Conservation (phyloP, 805 yeast genomes). For the Scheffersomyces coipomensis region DNA sequence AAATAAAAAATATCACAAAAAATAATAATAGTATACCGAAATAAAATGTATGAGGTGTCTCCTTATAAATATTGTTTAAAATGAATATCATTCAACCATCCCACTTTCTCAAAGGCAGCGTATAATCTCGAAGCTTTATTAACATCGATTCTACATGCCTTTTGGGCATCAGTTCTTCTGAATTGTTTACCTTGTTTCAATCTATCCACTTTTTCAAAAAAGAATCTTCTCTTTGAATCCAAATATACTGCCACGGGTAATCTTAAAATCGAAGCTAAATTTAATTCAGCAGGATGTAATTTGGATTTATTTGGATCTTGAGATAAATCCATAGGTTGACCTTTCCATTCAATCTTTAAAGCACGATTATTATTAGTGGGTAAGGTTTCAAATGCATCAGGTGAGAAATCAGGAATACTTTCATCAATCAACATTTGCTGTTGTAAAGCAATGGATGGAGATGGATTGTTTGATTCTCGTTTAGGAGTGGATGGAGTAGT, state of each 20-base stretch:
- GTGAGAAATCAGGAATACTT: slow-evolving; percentile 80
- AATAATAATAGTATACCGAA: not conserved
- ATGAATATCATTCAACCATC: slow-evolving; percentile 82
- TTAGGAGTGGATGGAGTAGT: slow-evolving; percentile 19
- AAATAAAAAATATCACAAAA: not conserved
- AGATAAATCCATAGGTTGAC: slow-evolving; percentile 90
- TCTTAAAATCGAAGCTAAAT: slow-evolving; percentile 83
- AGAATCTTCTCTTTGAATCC: slow-evolving; percentile 67
- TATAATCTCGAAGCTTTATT: slow-evolving; percentile 90
- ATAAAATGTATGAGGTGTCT: not conserved
- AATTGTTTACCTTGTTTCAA: slow-evolving; percentile 70
- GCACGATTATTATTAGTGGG: slow-evolving; percentile 67
- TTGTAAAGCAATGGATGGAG: slow-evolving; percentile 36
- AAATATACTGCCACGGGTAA: slow-evolving; percentile 83
- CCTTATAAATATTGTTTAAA: slow-evolving; percentile 39
- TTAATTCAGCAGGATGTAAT: slow-evolving; percentile 89
- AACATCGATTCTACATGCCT: slow-evolving; percentile 95
- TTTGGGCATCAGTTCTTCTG: slow-evolving; percentile 96
- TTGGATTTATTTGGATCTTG: slow-evolving; percentile 69
- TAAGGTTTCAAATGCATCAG: slow-evolving; percentile 54
- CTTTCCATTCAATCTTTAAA: slow-evolving; percentile 94
- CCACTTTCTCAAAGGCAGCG: slow-evolving; percentile 88
- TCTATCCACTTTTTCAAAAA: slow-evolving; percentile 84
- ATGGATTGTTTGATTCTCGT: slow-evolving; percentile 7
- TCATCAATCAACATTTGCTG: slow-evolving; percentile 62